Base-by-base conservation (phyloP, 768 basidiomycete genomes). In the Amanita polypyramis region DNA sequence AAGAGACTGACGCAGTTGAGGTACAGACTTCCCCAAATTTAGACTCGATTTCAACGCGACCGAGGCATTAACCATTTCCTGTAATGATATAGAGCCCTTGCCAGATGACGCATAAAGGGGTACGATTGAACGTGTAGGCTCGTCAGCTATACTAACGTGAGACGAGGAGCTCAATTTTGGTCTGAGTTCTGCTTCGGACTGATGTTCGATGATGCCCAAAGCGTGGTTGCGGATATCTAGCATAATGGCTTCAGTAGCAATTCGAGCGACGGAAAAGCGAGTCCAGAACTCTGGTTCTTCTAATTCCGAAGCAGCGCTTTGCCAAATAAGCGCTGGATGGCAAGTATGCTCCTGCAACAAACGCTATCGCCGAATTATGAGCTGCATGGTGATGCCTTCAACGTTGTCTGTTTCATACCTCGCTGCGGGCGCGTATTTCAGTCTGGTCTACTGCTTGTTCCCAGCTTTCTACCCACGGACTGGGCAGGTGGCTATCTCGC, bases 401-500 rank as follows among this genome's bases (percentile, higher is more conserved):
- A 34, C 27, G 40, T 3, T 10, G 23, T 14, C 49, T 12, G 43
- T 11, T 12, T 20, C 12, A 8, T 57, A 85, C 88, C 75, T 87
- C 81, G 59, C 79, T 79, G 62, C 79, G 76, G 49, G 77, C 76
- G 43, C 84, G 74, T 48, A 94, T 77, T 52, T 81, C 74, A 45
- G 75, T 74, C 52, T 81, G 73, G 51, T 87, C 79, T 29, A 93
- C 65, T 5, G 73, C 79, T 4, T 79, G 67, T 43, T 76, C 73
- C 92, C 92, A 94, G 30, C 68, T 70, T 37, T 80, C 70, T n/a
- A 69, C 67, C 55, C 84, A 89, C 1, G 85, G 78, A 43, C 76
- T 75, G 40, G 73, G 63, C 30, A 76, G 64, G 3, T 60, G 58
- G 54, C 66, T 73, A 20, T 75, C 71, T 6, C 60, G 62, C 14